Evolutionary conservation across 495 filamentous ascomycete species (phyloP).

Genomic region (Amniculicola lignicola): DNA sequence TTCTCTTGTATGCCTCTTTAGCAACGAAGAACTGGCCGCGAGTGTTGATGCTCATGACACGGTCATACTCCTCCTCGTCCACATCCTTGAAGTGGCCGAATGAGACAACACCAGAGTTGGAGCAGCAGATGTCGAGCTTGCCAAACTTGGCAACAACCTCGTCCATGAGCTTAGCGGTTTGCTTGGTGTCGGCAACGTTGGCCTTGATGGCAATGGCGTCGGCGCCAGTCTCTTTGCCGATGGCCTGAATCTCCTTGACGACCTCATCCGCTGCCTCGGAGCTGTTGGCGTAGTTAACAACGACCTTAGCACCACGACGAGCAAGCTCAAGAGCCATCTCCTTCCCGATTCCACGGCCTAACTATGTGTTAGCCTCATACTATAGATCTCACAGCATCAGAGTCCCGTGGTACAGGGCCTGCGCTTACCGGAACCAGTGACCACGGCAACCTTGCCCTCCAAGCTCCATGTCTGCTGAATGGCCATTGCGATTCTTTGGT

Average conservation of each 20-base stretch:
- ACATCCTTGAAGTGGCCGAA: slow-evolving; percentile 51
- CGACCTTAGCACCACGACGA: slow-evolving; percentile 47
- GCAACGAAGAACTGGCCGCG: slow-evolving; percentile 64
- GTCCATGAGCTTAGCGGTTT: slow-evolving; percentile 49
- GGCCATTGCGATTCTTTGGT: slow-evolving; percentile 26
- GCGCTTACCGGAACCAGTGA: slow-evolving; percentile 44
- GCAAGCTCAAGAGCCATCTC: slow-evolving; percentile 47
- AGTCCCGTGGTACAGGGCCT: neutral
- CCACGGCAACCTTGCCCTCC: slow-evolving; percentile 47
- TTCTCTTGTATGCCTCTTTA: slow-evolving; percentile 63
- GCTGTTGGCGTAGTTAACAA: slow-evolving; percentile 49
- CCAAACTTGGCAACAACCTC: slow-evolving; percentile 45
- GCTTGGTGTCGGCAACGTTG: slow-evolving; percentile 48
- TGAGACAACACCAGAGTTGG: slow-evolving; percentile 55
- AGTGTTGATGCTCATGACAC: slow-evolving; percentile 56
- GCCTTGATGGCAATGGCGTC: slow-evolving; percentile 52
- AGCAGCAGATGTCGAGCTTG: slow-evolving; percentile 51
- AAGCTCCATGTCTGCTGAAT: slow-evolving; percentile 38
- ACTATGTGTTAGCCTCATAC: neutral
- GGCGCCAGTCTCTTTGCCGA: slow-evolving; percentile 39
- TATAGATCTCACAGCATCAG: neutral
- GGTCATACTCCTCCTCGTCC: slow-evolving; percentile 53
- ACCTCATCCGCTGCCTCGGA: slow-evolving; percentile 48
- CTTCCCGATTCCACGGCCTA: slow-evolving; percentile 46
- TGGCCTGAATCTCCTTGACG: slow-evolving; percentile 46